Evolutionary conservation across 2,329 filamentous ascomycete species (phyloP), one percentile per base, ranked within the genome.

Genomic region (Acrocalymma vagum): DNA sequence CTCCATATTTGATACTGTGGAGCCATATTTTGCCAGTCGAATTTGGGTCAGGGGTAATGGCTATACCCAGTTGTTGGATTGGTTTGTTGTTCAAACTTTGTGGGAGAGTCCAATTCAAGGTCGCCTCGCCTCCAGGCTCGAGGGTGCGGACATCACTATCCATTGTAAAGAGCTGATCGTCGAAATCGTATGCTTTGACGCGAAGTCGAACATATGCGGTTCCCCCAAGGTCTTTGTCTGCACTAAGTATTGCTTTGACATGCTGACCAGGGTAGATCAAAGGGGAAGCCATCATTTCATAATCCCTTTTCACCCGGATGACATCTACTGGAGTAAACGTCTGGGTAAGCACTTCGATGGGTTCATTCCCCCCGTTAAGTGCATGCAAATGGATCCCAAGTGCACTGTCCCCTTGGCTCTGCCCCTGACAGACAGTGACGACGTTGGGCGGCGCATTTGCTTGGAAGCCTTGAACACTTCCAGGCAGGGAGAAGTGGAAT

Each of bases 401-500:
- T 4, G 33, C 21, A 6, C 25, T 24, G 11, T 30, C 21, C 5
- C 30, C 15, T 15, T 35, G 29, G 26, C 42, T 38, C 9, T 34
- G 8, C 1, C n/a, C 38, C 22, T 55, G 50, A 11, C 26, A 21
- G 4, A 59, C 13, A 3, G 29, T 22, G 17, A 43, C 38, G 9
- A 27, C 8, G 11, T 24, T 31, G 1, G 33, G 30, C 8, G 29
- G 25, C 11, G 32, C 46, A 26, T 38, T 51, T 8, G 29, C 13
- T 16, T 37, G 42, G 27, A 45, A 45, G 16, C 42, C 69, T 32
- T 72, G 69, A 2, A 70, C 55, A 21, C 68, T 70, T 1, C 68
- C 67, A 1, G 67, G 66, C 8, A 72, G 55, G 6, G 51, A 53
- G 37, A 72, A 72, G 37, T 71, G 67, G 29, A 67, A 71, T 33